Percentiles rank a stretch among this genome's conserved stretches.
phyloP scores from a whole-genome alignment of 202 grass and related monocot species.

The Brachypodium distachyon region DNA sequence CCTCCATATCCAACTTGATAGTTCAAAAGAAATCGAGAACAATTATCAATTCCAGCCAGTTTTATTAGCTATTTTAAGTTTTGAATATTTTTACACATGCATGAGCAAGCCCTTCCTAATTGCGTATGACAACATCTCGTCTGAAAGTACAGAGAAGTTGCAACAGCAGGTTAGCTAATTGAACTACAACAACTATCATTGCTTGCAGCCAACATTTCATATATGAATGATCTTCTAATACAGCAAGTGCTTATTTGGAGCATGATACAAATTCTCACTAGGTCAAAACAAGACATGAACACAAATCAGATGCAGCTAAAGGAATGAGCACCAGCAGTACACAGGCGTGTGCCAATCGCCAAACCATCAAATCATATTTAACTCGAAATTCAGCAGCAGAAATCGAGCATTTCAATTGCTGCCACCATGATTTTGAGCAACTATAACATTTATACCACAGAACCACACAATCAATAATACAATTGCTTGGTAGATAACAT shows the following conservation, averaged over 20 bases:
- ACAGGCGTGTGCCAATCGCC: not conserved
- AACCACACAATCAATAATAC: not conserved
- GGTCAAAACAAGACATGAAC: not conserved
- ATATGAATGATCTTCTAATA: not conserved
- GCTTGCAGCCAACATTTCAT: not conserved
- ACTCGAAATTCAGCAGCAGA: not conserved
- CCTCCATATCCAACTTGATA: not conserved
- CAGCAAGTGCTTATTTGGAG: not conserved
- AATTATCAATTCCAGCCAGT: not conserved
- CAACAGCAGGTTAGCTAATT: not conserved
- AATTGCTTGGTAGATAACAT: not conserved
- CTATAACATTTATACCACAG: slow-evolving; percentile 6
- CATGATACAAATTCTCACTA: not conserved
- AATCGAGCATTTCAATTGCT: not conserved
- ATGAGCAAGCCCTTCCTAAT: not conserved
- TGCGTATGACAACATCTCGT: not conserved
- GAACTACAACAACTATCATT: not conserved
- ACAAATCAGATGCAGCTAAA: not conserved
- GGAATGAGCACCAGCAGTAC: not conserved
- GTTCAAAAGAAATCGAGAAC: not conserved
- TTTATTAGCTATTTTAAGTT: not conserved
- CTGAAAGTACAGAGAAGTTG: not conserved
- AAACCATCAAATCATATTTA: not conserved
- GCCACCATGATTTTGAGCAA: not conserved
- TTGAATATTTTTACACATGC: not conserved